Evolutionary conservation across 139 green algal genomes (phyloP), one percentile per base, ranked within the genome.

Genomic region (Monoraphidium neglectum): DNA sequence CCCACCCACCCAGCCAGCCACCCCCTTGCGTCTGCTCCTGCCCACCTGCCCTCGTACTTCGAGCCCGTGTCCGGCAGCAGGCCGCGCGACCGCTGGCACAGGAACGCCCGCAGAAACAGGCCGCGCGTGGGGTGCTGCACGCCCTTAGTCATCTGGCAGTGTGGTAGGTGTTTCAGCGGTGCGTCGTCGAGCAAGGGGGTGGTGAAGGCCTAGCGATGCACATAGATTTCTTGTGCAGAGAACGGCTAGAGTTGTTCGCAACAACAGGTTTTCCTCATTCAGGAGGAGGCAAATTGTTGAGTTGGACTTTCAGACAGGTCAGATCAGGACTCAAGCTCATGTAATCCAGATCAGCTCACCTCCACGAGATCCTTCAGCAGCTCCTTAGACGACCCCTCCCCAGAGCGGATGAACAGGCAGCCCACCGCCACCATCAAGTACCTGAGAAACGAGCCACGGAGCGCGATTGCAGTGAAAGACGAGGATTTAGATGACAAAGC

Each of bases 81-180:
- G 4, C 71, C 59, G 37, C 68, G 71, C 46, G 69, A 91, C 36
- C 72, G 62, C 79, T 91, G 86, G 67, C 85, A 90, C 40, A 99
- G 87, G 82, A 98, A 99, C 35, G 82, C 84, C 47, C 96, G 83
- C 70, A 99, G 86, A 81, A 99, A 99, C 12, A 99, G 91, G 40
- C 96, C 96, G 15, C 96, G 84, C 4, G 93, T 95, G 66, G 96
- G 95, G 81, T 99, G 96, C 86, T 99, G 96, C 79, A 99, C 94
- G 13, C 96, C 96, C 77, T 95, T 95, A 81, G 91, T 95, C 87
- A 99, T 94, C 80, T n/a, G n/a, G n/a, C n/a, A n/a, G n/a, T n/a
- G n/a, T n/a, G n/a, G n/a, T n/a, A n/a, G n/a, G n/a, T n/a, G n/a
- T n/a, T n/a, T n/a, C n/a, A n/a, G n/a, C n/a, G n/a, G n/a, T n/a